These are phyloP conservation scores for Solanum etuberosum DNA, from an alignment of 257 asterid species.

Conservation along the genomic window DNA sequence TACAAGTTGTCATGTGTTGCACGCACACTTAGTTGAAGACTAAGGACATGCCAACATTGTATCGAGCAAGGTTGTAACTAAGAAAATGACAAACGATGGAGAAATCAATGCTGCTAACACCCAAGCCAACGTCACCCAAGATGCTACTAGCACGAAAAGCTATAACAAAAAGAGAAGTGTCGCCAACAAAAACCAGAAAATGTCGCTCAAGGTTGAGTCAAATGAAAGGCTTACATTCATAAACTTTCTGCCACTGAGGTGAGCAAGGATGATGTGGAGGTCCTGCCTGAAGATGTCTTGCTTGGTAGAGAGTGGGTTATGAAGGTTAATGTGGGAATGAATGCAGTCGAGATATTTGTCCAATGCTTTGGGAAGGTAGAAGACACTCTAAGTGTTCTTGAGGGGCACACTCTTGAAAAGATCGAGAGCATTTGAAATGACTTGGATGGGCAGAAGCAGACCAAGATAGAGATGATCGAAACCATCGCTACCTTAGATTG, in stretches of 20 bases:
- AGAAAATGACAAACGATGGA: background rate
- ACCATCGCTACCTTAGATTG: too few relatives aligned
- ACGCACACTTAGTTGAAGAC: background rate
- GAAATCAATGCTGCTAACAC: background rate
- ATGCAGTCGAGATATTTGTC: background rate
- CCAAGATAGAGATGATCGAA: background rate
- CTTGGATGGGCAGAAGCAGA: background rate
- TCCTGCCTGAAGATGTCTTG: background rate
- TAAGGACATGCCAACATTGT: background rate
- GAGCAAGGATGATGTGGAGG: background rate
- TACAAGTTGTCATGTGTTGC: background rate
- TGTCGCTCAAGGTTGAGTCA: background rate
- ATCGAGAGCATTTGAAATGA: background rate
- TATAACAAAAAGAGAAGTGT: background rate
- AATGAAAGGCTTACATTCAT: background rate
- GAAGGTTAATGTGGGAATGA: background rate
- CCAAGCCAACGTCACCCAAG: background rate
- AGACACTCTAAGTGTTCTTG: background rate
- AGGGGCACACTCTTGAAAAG: background rate
- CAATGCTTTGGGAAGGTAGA: background rate
- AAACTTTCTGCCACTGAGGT: too few relatives aligned
- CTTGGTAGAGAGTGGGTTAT: background rate
- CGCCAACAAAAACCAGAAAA: background rate
- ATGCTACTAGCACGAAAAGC: background rate
- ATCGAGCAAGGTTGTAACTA: background rate